These are phyloP conservation scores for Podospora pseudoanserina DNA, from an alignment of 495 filamentous ascomycete genomes.

Conservation along the genomic window DNA sequence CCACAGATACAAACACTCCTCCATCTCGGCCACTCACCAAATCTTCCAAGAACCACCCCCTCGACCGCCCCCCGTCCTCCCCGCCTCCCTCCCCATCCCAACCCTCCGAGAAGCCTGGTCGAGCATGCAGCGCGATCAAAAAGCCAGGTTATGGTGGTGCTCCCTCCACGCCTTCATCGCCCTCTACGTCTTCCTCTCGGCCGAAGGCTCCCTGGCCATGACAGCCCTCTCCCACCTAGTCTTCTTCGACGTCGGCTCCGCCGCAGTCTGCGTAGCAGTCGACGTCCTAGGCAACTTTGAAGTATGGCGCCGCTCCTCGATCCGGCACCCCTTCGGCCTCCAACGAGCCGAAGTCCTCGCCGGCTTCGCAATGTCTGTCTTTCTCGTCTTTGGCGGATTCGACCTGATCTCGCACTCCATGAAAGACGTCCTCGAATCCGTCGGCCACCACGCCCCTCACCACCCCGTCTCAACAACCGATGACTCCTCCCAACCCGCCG, in stretches of 20 bases:
- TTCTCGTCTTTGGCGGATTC: slow-evolving; percentile 92
- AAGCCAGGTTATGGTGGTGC: slow-evolving; percentile 79
- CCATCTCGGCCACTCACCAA: slow-evolving; percentile 79
- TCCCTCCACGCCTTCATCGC: slow-evolving; percentile 80
- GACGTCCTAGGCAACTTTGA: slow-evolving; percentile 95
- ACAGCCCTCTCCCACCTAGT: slow-evolving; percentile 90
- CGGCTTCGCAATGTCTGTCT: slow-evolving; percentile 94
- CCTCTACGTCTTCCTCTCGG: slow-evolving; percentile 76
- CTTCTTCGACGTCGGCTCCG: slow-evolving; percentile 89
- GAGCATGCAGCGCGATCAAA: slow-evolving; percentile 85
- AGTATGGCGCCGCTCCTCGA: slow-evolving; percentile 89
- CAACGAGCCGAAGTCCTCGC: slow-evolving; percentile 90
- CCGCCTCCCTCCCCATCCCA: slow-evolving; percentile 91
- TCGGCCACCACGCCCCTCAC: slow-evolving; percentile 58
- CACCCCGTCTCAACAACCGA: slow-evolving; percentile 60
- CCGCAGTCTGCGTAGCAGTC: slow-evolving; percentile 87
- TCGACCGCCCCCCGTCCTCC: slow-evolving; percentile 79
- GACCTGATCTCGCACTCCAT: slow-evolving; percentile 90
- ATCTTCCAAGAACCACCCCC: slow-evolving; percentile 95
- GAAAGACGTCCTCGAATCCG: slow-evolving; percentile 72
- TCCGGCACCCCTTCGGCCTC: slow-evolving; percentile 89
- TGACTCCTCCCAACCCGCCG: background rate
- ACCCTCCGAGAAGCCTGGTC: slow-evolving; percentile 79
- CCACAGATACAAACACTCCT: slow-evolving; percentile 97
- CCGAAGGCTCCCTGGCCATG: slow-evolving; percentile 83